Conservation (phyloP, 164 flowering plant species). For the Cinnamomum chago region DNA sequence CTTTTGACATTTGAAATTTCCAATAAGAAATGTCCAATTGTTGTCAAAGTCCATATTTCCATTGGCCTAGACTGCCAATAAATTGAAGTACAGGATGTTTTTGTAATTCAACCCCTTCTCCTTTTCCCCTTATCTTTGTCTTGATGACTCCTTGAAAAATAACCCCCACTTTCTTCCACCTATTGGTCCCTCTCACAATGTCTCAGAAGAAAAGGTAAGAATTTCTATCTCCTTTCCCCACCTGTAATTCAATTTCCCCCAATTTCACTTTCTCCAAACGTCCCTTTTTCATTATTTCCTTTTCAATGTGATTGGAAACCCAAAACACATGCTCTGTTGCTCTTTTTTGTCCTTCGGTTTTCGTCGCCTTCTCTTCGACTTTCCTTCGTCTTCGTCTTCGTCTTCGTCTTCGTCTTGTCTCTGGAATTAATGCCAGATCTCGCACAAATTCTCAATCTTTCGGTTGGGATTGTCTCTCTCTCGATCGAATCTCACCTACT, state of each 20-base stretch:
- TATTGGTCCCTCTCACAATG: neutral
- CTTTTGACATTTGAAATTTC: too few species aligned
- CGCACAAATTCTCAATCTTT: neutral
- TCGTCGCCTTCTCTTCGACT: slow-evolving; percentile 10
- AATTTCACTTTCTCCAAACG: neutral
- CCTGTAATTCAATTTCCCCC: neutral
- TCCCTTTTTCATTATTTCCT: neutral
- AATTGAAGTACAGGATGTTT: neutral
- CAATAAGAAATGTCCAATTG: too few species aligned
- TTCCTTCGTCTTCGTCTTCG: slow-evolving; percentile 1
- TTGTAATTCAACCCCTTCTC: neutral
- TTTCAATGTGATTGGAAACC: neutral
- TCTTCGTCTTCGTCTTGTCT: slow-evolving; percentile 10
- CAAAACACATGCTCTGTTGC: neutral
- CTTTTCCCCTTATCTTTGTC: neutral
- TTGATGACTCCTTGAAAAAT: neutral
- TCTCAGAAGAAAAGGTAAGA: neutral
- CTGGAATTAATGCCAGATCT: slow-evolving; percentile 4
- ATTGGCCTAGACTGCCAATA: neutral
- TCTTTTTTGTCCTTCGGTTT: slow-evolving; percentile 8
- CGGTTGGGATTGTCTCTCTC: slow-evolving; percentile 8
- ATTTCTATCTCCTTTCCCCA: neutral
- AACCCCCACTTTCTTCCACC: neutral
- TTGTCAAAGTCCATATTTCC: neutral
- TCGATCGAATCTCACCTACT: slow-evolving; percentile 1